Evolutionary conservation across 768 basidiomycete genomes (phyloP), one percentile per base, ranked within the genome.

Genomic region (Suillus alpinus): DNA sequence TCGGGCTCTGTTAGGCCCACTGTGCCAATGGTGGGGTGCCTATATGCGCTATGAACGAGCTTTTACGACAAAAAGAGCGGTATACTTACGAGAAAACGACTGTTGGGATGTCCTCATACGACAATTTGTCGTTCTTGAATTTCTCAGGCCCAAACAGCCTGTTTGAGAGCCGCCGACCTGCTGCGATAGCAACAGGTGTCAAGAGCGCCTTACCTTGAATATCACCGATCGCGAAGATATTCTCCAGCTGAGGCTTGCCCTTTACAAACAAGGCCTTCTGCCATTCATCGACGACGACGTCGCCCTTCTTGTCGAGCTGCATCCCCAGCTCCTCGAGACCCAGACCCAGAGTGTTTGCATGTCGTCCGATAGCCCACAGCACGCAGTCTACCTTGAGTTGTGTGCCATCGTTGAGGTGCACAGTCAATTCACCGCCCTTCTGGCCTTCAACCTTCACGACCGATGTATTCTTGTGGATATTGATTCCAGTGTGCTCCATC

Each of bases 181-280:
- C 97, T 52, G 96, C 96, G 60, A 99, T 96, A 44, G 97, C 97
- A 10, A 99, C 97, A 16, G 97, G 97, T 4, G 97, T 99, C 61
- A 99, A 81, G 36, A 96, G 80, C 46, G 86, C 92, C 75, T 97
- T 95, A 63, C 97, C 97, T 65, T 86, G 86, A 23, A 95, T 93
- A 70, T 99, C 97, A 2, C 97, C 97, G 59, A 98, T 88, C 2
- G 94, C 86, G 47, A 81, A 87, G 66, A 98, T 80, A 18, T 55
- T 55, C 5, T 55, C 23, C 9, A 55, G 23, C 10, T 55, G 53
- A 39, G 53, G 53, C 37, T 40, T 39, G 49, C 85, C 82, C 34
- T 83, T 76, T 20, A 94, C 83, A 55, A 55, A 55, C 56, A 72
- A 82, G 56, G 92, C 86, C 70, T 89, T 87, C 80, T 99, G 96